Percentiles rank a stretch among this genome's conserved stretches.
These are phyloP conservation scores for Colletotrichum endophyticum DNA, from an alignment of 2,329 filamentous ascomycete species.

Conservation along the genomic window DNA sequence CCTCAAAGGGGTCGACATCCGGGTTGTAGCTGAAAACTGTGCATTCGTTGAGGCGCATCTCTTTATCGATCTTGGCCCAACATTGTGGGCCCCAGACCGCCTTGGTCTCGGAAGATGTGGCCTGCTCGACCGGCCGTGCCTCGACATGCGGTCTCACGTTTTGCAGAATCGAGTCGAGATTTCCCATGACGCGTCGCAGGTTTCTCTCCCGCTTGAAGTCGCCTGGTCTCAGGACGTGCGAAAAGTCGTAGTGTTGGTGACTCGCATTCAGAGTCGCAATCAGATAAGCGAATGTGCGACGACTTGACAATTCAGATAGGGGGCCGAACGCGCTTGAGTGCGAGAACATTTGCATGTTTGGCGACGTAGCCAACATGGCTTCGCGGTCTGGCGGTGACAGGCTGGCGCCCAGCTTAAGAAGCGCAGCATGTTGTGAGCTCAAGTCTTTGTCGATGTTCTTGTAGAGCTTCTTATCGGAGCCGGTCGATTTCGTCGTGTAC, in stretches of 20 bases:
- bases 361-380: constrained; percentile 72
- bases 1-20: constrained; percentile 87
- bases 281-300: constrained; percentile 92
- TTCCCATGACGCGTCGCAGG: constrained; percentile 81
- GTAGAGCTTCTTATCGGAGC: constrained; percentile 95
- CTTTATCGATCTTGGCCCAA: constrained; percentile 91
- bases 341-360: constrained; percentile 63
- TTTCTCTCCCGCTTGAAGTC: constrained; percentile 90
- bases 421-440: constrained; percentile 87
- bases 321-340: constrained; percentile 92
- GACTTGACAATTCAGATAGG: constrained; percentile 84
- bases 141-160: constrained; percentile 76
- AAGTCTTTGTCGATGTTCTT: constrained; percentile 92
- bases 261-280: constrained; percentile 97
- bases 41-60: constrained; percentile 91
- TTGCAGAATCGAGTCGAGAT: constrained; percentile 84
- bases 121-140: constrained; percentile 45
- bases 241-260: constrained; percentile 92
- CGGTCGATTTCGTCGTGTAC: constrained; percentile 96
- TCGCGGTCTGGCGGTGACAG: constrained; percentile 83
- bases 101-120: constrained; percentile 42
- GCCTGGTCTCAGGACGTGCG: constrained; percentile 82
- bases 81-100: constrained; percentile 84
- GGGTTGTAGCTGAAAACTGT: constrained; percentile 89
- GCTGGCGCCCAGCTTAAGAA: constrained; percentile 84